Evolutionary conservation across 257 asterid genomes (phyloP), one percentile per base, ranked within the genome.

Genomic region (Nicotiana noctiflora): DNA sequence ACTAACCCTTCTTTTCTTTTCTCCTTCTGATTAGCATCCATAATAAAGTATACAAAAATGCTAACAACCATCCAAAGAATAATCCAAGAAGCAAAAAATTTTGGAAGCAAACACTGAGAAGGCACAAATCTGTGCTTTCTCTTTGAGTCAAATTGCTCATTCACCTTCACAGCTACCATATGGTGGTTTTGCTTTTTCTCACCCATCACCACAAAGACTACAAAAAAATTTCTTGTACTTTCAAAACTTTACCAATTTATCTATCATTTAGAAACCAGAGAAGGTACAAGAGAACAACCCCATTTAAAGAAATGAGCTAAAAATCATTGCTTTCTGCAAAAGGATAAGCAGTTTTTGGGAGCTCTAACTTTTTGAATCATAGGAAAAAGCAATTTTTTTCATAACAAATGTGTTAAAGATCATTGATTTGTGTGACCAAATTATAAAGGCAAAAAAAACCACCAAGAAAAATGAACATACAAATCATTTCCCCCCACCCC

Each of bases 1-100:
- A 90, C 98, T 57, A 95, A 91, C 63, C 81, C 88, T 81, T 95
- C 99, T 46, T 87, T 91, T 84, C 99, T 88, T 76, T 83, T 95
- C 87, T 79, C 90, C 82, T 90, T 90, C 23, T 82, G 87, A 4
- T 49, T 87, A 67, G 82, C 92, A 76, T 93, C 94, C 87, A 87
- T 37, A 44, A 55, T 29, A 74, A 83, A 81, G 62, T 87, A 95
- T 25, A 88, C 70, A 6, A 5, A 10, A 34, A 80, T 78, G 76
- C 95, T 82, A 13, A 56, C 10, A 27, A 81, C 66, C 49, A 85
- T 55, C 82, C 85, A 55, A 0, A 83, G 2, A 80, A 93, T 19
- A 59, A 89, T 86, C 91, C 90, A 92, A 13, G 87, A 31, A 21
- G 86, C 90, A 85, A 95, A 67, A n/a, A 89, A 57, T 65, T 81